Evolutionary conservation across 164 flowering plant genomes (phyloP).

Genomic region (Hamamelis virginiana): DNA sequence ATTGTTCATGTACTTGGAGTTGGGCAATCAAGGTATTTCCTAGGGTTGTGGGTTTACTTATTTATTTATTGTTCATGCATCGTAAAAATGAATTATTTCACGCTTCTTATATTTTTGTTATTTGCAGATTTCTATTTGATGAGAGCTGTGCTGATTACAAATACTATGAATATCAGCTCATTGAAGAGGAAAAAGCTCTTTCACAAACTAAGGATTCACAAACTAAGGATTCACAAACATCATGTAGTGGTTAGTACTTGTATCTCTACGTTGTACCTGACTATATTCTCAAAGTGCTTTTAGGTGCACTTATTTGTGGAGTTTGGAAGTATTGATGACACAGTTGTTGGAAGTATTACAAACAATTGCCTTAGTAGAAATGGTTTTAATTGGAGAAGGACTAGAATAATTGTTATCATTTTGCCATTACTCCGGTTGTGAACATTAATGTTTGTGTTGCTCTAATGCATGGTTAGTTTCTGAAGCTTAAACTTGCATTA

Average conservation of each 20-base stretch:
- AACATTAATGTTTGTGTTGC: too few species aligned
- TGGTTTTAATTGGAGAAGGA: too few species aligned
- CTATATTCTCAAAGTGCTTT: too few species aligned
- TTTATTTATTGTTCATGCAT: background rate
- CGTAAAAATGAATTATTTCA: background rate
- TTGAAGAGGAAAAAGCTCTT: constrained; percentile 74
- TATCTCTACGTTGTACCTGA: background rate
- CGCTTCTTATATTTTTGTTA: background rate
- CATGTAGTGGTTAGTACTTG: constrained; percentile 48
- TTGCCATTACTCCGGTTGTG: too few species aligned
- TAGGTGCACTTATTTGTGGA: too few species aligned
- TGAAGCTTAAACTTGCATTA: too few species aligned
- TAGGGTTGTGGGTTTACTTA: background rate
- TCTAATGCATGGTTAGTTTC: too few species aligned
- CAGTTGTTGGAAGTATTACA: too few species aligned
- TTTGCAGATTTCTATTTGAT: constrained; percentile 82
- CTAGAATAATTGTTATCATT: too few species aligned
- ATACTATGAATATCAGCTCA: constrained; percentile 79
- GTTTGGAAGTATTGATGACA: too few species aligned
- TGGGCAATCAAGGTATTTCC: background rate
- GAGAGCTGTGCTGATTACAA: constrained; percentile 73
- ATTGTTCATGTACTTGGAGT: too few species aligned
- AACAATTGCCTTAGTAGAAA: too few species aligned
- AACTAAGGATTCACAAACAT: constrained; percentile 41
- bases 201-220: constrained; percentile 47